phyloP scores from a whole-genome alignment of 805 yeast species.

The Komagataella pseudopastoris region DNA sequence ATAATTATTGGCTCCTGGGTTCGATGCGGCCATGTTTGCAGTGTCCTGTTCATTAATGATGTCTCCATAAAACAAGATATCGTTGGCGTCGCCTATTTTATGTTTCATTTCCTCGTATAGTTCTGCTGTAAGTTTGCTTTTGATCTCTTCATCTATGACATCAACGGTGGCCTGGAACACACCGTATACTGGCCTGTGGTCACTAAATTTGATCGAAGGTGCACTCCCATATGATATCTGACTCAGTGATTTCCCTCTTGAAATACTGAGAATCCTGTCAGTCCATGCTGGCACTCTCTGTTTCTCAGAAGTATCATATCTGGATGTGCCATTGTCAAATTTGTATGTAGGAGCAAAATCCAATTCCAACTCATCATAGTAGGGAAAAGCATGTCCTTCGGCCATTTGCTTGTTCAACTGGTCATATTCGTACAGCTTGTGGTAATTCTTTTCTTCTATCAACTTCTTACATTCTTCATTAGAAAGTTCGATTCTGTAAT shows the following conservation, averaged over 20 bases:
- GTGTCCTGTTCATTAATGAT: slow-evolving; percentile 11
- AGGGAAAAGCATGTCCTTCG: slow-evolving; percentile 65
- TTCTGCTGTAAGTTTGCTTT: slow-evolving; percentile 34
- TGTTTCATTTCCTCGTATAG: slow-evolving; percentile 37
- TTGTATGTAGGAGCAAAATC: slow-evolving; percentile 87
- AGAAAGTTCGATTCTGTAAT: slow-evolving; percentile 63
- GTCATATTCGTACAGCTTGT: slow-evolving; percentile 51
- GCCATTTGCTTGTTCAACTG: slow-evolving; percentile 67
- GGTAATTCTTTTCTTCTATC: slow-evolving; percentile 27
- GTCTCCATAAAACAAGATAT: slow-evolving; percentile 11
- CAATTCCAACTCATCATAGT: slow-evolving; percentile 70
- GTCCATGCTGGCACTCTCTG: slow-evolving; percentile 97
- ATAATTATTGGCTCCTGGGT: slow-evolving; percentile 5
- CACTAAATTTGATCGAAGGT: slow-evolving; percentile 54
- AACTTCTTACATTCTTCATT: slow-evolving; percentile 53
- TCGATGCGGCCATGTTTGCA: slow-evolving; percentile 7
- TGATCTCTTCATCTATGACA: slow-evolving; percentile 46
- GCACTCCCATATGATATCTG: slow-evolving; percentile 51
- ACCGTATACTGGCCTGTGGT: slow-evolving; percentile 84
- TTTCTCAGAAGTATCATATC: slow-evolving; percentile 84
- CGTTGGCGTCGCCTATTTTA: slow-evolving; percentile 29
- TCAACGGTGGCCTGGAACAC: slow-evolving; percentile 49
- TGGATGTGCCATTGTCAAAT: slow-evolving; percentile 73
- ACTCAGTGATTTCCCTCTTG: slow-evolving; percentile 40
- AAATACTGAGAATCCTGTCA: slow-evolving; percentile 61